Base-by-base conservation (phyloP, 345 rosid species). In the Conringia planisiliqua region DNA sequence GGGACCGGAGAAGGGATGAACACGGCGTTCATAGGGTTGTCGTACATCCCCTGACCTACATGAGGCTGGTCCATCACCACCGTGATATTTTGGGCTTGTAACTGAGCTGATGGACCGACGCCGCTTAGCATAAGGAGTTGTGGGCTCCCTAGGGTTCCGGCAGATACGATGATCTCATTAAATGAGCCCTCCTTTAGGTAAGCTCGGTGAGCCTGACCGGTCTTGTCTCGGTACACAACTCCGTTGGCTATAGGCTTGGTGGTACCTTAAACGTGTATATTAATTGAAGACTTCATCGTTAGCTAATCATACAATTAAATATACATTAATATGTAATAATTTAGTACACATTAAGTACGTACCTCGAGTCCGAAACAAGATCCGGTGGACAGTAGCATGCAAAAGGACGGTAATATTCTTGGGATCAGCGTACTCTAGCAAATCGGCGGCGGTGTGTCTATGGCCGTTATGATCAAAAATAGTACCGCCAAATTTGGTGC, bases 131-230 rank as follows among this genome's bases (percentile, higher is more conserved):
- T 82, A 54, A 91, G 60, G 1, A 91, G 72, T 13, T 89, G 95
- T 62, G 97, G 95, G 80, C 95, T 91, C 16, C 95, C 92, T 0
- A 91, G 24, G 26, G 97, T 88, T 2, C 94, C 94, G 0, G 94
- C 86, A 0, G 92, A 71, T 29, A 86, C 5, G 12, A 89, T 87
- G 48, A 87, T 74, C 81, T 91, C 94, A 59, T 72, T 85, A 14
- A 64, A 74, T 30, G 78, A 26, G 42, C 83, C 81, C 17, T 68
- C 52, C 22, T 81, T 83, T 42, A 91, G 66, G 73, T 80, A 82
- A 10, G 89, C 90, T 50, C 54, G 75, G 77, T 75, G 87, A 46
- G 50, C 74, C 6, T 47, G 66, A 14, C 92, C 92, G 0, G 32
- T 56, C 16, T 40, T 51, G 55, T 86, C 92, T 70, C 74, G 78